Percentiles rank a stretch among this genome's conserved stretches.
phyloP scores from a whole-genome alignment of 768 basidiomycete species.

The Tricholoma terreum region DNA sequence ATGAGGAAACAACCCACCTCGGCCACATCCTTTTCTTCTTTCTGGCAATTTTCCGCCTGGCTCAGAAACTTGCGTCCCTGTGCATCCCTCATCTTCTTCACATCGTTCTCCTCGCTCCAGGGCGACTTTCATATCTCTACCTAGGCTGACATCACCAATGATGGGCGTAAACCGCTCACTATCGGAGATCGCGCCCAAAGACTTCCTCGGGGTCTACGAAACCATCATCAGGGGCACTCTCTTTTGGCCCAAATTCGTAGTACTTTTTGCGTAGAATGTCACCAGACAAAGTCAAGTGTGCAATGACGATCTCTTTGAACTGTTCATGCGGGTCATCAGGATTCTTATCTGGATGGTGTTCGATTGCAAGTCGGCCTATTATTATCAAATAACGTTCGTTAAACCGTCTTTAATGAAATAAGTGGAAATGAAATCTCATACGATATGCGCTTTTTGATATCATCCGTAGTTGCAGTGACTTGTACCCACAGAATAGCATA shows the following conservation, averaged over 20 bases:
- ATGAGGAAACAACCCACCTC: constrained; percentile 51
- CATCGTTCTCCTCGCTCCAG: constrained; percentile 50
- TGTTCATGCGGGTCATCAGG: constrained; percentile 78
- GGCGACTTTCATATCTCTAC: constrained; percentile 89
- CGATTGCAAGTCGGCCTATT: constrained; percentile 84
- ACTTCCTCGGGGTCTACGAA: constrained; percentile 85
- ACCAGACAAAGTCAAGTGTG: constrained; percentile 84
- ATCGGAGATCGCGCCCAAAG: constrained; percentile 82
- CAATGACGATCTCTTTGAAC: constrained; percentile 90
- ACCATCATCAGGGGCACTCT: constrained; percentile 79
- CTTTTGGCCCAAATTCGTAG: constrained; percentile 88
- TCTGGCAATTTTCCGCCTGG: constrained; percentile 71
- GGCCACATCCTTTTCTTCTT: constrained; percentile 70
- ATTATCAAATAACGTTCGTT: background rate
- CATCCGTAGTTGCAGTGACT: constrained; percentile 72
- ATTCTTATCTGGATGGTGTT: constrained; percentile 92
- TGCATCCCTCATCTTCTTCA: constrained; percentile 53
- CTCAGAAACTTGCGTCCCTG: constrained; percentile 51
- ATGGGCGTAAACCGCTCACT: constrained; percentile 84
- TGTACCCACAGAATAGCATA: constrained; percentile 82
- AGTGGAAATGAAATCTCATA: constrained; percentile 30
- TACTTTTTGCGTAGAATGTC: constrained; percentile 75
- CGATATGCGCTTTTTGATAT: constrained; percentile 92
- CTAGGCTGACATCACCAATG: constrained; percentile 85
- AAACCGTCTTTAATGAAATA: background rate